Evolutionary conservation across 2,329 filamentous ascomycete genomes (phyloP).

Genomic region (Microdochium paspali): DNA sequence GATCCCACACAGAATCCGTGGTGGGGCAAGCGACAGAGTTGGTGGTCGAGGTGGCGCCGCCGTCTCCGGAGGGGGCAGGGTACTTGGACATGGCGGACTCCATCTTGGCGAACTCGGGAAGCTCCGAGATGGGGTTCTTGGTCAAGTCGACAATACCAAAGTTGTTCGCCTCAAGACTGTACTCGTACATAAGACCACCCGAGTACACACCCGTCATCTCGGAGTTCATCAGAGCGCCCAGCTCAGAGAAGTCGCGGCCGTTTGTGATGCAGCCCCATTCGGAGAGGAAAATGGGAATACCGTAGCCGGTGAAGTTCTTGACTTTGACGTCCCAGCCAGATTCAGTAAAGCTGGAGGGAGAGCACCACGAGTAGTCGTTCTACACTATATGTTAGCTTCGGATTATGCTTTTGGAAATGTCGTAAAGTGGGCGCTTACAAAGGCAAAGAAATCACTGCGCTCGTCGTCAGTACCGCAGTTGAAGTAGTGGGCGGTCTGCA

Average conservation of each 20-base stretch:
- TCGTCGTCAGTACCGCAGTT: slow-evolving; percentile 82
- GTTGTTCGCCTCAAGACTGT: slow-evolving; percentile 67
- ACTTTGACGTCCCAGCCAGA: slow-evolving; percentile 87
- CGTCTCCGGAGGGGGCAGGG: slow-evolving; percentile 39
- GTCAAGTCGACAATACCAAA: slow-evolving; percentile 70
- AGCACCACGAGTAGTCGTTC: slow-evolving; percentile 86
- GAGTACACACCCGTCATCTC: slow-evolving; percentile 90
- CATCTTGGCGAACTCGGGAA: slow-evolving; percentile 51
- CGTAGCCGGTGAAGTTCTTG: slow-evolving; percentile 76
- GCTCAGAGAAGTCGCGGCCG: slow-evolving; percentile 72
- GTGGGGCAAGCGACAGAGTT: slow-evolving; percentile 39
- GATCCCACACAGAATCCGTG: slow-evolving; percentile 37
- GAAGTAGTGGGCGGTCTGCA: slow-evolving; percentile 83
- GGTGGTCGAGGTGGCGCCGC: slow-evolving; percentile 38
- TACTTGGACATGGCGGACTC: slow-evolving; percentile 37
- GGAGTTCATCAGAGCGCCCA: slow-evolving; percentile 66
- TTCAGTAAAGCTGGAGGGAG: slow-evolving; percentile 51
- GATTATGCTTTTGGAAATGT: too few species aligned
- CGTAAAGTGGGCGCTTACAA: too few species aligned
- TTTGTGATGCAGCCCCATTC: slow-evolving; percentile 88
- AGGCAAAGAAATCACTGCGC: slow-evolving; percentile 81
- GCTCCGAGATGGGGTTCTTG: slow-evolving; percentile 43
- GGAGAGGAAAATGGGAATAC: slow-evolving; percentile 85
- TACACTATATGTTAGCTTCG: slow-evolving; percentile 12
- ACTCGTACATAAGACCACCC: slow-evolving; percentile 94